phyloP scores from a whole-genome alignment of 805 yeast genomes.

The Metschnikowia similis region DNA sequence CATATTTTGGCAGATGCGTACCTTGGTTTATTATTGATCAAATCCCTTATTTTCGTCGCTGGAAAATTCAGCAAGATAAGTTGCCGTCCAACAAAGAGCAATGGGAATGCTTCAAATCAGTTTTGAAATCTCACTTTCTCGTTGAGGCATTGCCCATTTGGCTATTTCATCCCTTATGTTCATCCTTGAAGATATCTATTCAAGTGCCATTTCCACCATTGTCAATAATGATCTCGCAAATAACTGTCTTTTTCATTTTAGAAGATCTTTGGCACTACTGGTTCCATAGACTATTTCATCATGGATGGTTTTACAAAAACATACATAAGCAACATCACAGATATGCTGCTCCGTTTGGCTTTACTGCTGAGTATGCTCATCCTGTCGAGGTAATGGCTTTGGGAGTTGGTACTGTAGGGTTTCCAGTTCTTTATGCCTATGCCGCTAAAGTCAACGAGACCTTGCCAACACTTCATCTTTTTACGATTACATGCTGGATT shows the following conservation, averaged over 20 bases:
- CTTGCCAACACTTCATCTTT: constrained; percentile 70
- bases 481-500: constrained; percentile 89
- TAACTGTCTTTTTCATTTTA: constrained; percentile 70
- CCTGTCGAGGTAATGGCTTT: constrained; percentile 87
- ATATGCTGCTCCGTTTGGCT: constrained; percentile 96
- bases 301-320: constrained; percentile 82
- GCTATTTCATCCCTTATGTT: constrained; percentile 93
- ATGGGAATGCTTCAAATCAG: constrained; percentile 86
- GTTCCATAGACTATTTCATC: constrained; percentile 88
- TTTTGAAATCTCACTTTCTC: constrained; percentile 78
- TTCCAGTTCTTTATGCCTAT: constrained; percentile 59
- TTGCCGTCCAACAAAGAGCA: constrained; percentile 79
- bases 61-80: constrained; percentile 85
- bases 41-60: constrained; percentile 79
- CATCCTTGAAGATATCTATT: constrained; percentile 69
- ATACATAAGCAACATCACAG: constrained; percentile 97
- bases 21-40: constrained; percentile 91
- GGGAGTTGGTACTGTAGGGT: constrained; percentile 95
- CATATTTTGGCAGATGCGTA: constrained; percentile 87
- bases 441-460: constrained; percentile 54
- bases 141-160: constrained; percentile 96
- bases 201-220: constrained; percentile 81
- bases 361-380: constrained; percentile 97
- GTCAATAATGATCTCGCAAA: constrained; percentile 57
- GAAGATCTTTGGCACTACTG: constrained; percentile 98